Conservation (phyloP, 371 early-diverging fungal species). For the Lichtheimia hyalospora region DNA sequence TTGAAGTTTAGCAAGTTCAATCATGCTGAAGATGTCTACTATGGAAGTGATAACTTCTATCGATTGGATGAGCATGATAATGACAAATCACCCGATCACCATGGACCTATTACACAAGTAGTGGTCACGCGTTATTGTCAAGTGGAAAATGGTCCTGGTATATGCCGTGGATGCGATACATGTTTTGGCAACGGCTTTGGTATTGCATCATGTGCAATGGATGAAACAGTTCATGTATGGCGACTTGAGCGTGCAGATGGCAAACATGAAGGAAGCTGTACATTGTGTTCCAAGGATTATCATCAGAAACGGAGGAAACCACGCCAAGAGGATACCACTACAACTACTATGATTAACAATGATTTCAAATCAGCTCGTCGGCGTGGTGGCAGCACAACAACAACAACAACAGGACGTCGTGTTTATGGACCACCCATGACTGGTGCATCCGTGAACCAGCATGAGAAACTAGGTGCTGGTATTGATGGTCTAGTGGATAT, state of each 20-base stretch:
- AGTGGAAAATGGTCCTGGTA: slow-evolving; percentile 25
- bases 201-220: slow-evolving; percentile 32
- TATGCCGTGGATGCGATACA: slow-evolving; percentile 29
- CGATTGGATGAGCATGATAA: not conserved
- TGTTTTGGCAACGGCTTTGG: slow-evolving; percentile 37
- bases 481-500: slow-evolving; percentile 25
- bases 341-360: not conserved
- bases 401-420: not conserved
- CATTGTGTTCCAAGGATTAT: slow-evolving; percentile 27
- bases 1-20: slow-evolving; percentile 20
- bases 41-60: not conserved
- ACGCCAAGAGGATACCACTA: not conserved
- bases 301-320: slow-evolving; percentile 20
- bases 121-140: slow-evolving; percentile 30
- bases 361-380: not conserved
- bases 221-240: slow-evolving; percentile 40
- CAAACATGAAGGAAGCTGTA: slow-evolving; percentile 19
- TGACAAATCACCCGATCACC: slow-evolving; percentile 18
- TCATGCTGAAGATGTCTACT: not conserved
- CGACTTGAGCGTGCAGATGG: slow-evolving; percentile 28
- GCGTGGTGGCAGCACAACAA: not conserved
- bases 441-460: not conserved
- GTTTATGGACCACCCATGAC: not conserved
- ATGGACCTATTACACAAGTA: slow-evolving; percentile 30
- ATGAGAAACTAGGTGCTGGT: not conserved